Evolutionary conservation across 1,139 yeast species (phyloP), one percentile per base, ranked within the genome.

Genomic region (Suhomyces wounanorum): DNA sequence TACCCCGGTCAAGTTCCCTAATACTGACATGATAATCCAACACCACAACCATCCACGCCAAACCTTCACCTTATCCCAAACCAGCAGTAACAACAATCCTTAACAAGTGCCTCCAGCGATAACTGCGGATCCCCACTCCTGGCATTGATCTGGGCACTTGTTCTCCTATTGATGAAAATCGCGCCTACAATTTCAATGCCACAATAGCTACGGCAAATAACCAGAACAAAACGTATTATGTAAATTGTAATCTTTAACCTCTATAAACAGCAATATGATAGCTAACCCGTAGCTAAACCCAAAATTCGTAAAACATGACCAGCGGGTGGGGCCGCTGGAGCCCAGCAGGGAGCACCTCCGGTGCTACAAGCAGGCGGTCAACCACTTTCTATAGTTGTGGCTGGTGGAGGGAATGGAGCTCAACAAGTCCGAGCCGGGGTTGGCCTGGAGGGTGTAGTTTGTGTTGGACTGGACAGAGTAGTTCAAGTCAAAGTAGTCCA

Each of bases 371-470:
- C 70, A 68, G 45, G 72, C 75, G 37, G 73, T 66, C 55, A 74
- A 66, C 79, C 79, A 75, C 59, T 73, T 73, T 52, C 78, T 69
- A 61, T 75, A 75, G 60, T 75, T 75, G 52, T 72, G 71, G 33
- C 75, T 69, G 43, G 78, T 73, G 38, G 75, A 67, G 31, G 72
- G 64, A 44, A 66, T 56, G 43, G 52, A 48, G 18, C 53, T 49
- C 37, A 54, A 40, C 52, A 51, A 51, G 31, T 51, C 54, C 31
- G 39, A 38, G 39, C 47, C 45, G 14, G 50, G 43, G 37, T 49
- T 52, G 39, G 60, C 52, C 38, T 61, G 56, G 41, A 51, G 47
- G 26, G 58, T 48, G 45, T 54, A 56, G 54, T 59, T 58, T 30
- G 60, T 58, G 43, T 62, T 60, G 48, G 63, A 63, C 44, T 60